Conservation (phyloP, 176 grass and related monocot genomes). For the Rhynchospora tenuis region DNA sequence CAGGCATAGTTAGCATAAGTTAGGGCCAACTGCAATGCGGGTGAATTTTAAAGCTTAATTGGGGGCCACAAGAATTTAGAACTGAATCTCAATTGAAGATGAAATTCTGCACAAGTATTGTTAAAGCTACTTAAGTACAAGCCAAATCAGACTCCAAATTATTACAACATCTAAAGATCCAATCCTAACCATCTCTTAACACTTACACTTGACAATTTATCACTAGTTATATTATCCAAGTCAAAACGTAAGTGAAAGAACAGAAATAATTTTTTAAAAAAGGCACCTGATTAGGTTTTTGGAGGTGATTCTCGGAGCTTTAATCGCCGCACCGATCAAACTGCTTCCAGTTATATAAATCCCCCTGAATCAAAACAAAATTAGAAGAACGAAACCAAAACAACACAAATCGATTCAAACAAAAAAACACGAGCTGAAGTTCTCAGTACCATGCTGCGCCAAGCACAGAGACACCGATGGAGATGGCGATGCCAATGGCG, state of each 20-base stretch:
- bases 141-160: neutral
- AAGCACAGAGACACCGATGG: slow-evolving; percentile 96
- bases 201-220: slow-evolving; percentile 5
- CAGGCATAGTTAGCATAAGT: neutral
- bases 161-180: neutral
- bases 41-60: neutral
- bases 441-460: slow-evolving; percentile 70
- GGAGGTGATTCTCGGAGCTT: slow-evolving; percentile 94
- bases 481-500: slow-evolving; percentile 93
- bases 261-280: neutral
- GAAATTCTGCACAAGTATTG: neutral
- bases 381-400: neutral
- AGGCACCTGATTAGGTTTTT: slow-evolving; percentile 95
- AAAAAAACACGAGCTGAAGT: slow-evolving; percentile 6
- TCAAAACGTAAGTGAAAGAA: neutral
- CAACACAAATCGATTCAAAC: neutral
- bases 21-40: neutral
- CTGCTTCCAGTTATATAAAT: slow-evolving; percentile 99
- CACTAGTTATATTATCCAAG: neutral
- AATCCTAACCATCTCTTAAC: neutral
- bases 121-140: neutral
- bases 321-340: slow-evolving; percentile 92
- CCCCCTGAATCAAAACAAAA: slow-evolving; percentile 44
- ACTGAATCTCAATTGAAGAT: neutral
- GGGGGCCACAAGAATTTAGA: too few species aligned